Evolutionary conservation across 441 rosid species (phyloP).

Genomic region (Manihot esculenta): DNA sequence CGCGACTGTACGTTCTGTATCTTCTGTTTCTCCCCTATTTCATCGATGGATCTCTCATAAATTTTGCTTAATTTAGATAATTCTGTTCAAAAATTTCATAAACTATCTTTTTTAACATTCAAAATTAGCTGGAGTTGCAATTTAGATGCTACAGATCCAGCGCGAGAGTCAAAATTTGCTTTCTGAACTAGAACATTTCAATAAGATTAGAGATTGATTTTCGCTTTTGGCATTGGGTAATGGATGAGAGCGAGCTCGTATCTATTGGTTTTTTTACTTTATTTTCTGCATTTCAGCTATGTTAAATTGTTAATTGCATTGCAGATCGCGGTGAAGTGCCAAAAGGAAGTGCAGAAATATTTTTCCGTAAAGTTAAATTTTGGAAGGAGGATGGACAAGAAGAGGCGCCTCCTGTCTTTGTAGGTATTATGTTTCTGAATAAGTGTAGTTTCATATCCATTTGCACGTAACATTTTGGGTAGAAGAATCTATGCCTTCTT

Average conservation of each 20-base stretch:
- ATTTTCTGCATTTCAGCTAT: background rate
- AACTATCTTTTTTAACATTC: background rate
- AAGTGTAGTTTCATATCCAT: background rate
- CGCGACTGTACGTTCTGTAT: conserved; percentile 34
- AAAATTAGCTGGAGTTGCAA: background rate
- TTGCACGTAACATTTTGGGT: too few species aligned
- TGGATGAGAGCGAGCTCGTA: background rate
- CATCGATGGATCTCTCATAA: background rate
- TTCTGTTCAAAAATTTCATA: background rate
- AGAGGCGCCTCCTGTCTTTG: conserved; percentile 99
- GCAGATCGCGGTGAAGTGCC: conserved; percentile 40
- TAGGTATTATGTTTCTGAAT: conserved; percentile 52
- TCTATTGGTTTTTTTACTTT: background rate
- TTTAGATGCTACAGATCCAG: background rate
- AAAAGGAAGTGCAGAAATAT: conserved; percentile 59
- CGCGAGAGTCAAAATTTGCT: background rate
- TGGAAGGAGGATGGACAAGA: conserved; percentile 94
- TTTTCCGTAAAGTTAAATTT: conserved; percentile 92
- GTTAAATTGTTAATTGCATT: background rate
- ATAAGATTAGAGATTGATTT: background rate
- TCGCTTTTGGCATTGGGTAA: background rate
- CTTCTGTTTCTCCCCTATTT: background rate
- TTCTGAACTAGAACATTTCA: background rate
- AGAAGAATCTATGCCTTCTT: too few species aligned
- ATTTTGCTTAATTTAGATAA: background rate